Evolutionary conservation across 208 protist species (phyloP).

Genomic region (Trypanosoma grayi): DNA sequence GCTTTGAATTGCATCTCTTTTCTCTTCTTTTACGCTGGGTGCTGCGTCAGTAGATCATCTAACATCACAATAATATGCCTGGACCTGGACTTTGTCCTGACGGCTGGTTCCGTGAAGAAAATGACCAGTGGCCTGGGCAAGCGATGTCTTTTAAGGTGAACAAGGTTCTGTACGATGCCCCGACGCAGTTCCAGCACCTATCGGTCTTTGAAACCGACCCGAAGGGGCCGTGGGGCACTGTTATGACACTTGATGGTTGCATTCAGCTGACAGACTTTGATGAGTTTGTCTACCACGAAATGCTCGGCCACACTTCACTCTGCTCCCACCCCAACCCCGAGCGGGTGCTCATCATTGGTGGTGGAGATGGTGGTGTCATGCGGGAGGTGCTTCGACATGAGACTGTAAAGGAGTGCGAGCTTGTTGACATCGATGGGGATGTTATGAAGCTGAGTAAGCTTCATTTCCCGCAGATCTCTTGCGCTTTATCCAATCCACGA

Average conservation of each 20-base stretch:
- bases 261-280: conserved; percentile 97
- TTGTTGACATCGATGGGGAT: conserved; percentile 97
- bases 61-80: conserved; percentile 50
- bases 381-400: conserved; percentile 95
- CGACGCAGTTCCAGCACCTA: conserved; percentile 85
- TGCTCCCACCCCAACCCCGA: conserved; percentile 88
- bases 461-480: conserved; percentile 84
- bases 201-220: conserved; percentile 84
- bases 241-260: conserved; percentile 96
- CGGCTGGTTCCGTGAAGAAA: conserved; percentile 92
- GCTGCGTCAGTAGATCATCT: conserved; percentile 7
- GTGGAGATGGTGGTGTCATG: conserved; percentile 97
- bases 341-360: conserved; percentile 97
- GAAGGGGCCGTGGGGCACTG: conserved; percentile 92
- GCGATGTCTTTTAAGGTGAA: conserved; percentile 85
- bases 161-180: conserved; percentile 82
- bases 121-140: conserved; percentile 87
- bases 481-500: conserved; percentile 65
- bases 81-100: conserved; percentile 72
- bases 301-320: conserved; percentile 95
- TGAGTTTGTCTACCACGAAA: conserved; percentile 99
- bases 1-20: conserved; percentile 26
- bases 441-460: conserved; percentile 86
- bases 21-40: conserved; percentile 16
- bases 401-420: conserved; percentile 85